Conservation (phyloP, 257 asterid genomes). For the Salvia miltiorrhiza region DNA sequence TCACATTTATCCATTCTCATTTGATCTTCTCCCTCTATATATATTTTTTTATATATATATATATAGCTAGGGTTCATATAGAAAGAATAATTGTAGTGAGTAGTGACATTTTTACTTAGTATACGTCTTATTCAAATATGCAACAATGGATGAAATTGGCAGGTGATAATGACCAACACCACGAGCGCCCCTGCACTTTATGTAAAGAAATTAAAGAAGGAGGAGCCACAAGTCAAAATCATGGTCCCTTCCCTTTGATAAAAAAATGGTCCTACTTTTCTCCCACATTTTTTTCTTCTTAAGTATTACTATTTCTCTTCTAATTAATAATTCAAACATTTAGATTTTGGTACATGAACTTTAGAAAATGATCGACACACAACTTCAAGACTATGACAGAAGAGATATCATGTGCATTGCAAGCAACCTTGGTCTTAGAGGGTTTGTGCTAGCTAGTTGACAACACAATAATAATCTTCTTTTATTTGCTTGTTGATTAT, state of each 20-base stretch:
- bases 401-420: no score
- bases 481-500: not conserved
- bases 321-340: not conserved
- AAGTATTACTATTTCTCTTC: not conserved
- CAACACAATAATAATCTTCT: not conserved
- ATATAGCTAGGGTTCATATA: no score
- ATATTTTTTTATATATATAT: no score
- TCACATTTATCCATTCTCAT: no score
- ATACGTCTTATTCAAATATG: not conserved
- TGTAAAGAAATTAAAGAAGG: slow-evolving; percentile 20
- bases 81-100: not conserved
- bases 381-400: no score
- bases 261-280: slow-evolving; percentile 12
- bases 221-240: slow-evolving; percentile 27
- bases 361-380: no score
- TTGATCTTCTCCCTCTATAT: no score
- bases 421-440: no score
- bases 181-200: slow-evolving; percentile 22
- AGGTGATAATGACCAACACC: slow-evolving; percentile 33
- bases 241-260: slow-evolving; percentile 22
- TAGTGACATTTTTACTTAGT: not conserved
- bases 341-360: not conserved
- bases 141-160: not conserved
- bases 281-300: not conserved
- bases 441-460: not conserved